Evolutionary conservation across 371 early-diverging fungal genomes (phyloP).

Genomic region (Thermomucor indicae-seudaticae): DNA sequence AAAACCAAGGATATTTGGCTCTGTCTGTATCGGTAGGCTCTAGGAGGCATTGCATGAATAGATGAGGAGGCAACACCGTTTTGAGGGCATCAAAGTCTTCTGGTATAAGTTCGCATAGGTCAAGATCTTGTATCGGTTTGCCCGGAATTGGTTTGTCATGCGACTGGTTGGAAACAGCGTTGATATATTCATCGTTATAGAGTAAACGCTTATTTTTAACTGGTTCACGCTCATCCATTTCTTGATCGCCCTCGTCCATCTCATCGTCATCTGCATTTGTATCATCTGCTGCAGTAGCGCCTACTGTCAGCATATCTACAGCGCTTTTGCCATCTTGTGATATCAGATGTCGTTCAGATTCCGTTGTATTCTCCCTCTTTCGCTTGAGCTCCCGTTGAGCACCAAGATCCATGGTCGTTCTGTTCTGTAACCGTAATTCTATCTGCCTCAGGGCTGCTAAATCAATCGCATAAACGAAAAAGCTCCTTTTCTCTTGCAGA

Average conservation of each 20-base stretch:
- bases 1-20: constrained; percentile 50
- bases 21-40: constrained; percentile 15
- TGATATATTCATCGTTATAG: constrained; percentile 22
- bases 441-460: constrained; percentile 35
- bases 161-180: constrained; percentile 20
- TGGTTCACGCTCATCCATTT: no score
- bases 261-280: constrained; percentile 1
- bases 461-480: constrained; percentile 61
- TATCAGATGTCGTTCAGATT: no score
- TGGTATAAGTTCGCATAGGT: background rate
- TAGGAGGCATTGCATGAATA: constrained; percentile 5
- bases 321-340: background rate
- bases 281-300: background rate
- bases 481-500: constrained; percentile 52
- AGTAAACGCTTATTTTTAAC: constrained; percentile 13
- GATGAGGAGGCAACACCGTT: constrained; percentile 3
- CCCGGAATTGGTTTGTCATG: background rate
- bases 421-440: constrained; percentile 12
- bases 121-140: background rate
- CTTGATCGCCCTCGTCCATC: constrained; percentile 3
- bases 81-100: constrained; percentile 10
- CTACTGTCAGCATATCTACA: background rate
- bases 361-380: constrained; percentile 10
- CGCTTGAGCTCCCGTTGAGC: constrained; percentile 10
- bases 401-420: background rate